A percentile compares a stretch with the other conserved stretches of the same genome.
Conservation (phyloP, 192 early-diverging fungal genomes). For the Entophlyctis luteolus region DNA sequence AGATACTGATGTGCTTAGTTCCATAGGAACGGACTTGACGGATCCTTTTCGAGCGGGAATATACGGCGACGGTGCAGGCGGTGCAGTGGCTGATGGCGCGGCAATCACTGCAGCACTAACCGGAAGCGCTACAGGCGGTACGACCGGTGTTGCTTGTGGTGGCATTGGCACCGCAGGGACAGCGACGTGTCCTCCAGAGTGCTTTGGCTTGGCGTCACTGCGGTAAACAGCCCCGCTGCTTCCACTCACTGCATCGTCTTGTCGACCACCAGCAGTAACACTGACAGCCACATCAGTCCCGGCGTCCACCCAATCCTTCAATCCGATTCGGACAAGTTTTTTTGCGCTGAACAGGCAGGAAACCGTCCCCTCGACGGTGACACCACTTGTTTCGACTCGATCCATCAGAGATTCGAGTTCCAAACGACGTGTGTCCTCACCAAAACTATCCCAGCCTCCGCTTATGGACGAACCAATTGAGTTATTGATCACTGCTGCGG, state of each 20-base stretch:
- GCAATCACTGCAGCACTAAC: not conserved
- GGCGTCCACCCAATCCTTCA: constrained; percentile 16
- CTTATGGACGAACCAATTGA: not conserved
- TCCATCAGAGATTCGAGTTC: constrained; percentile 13
- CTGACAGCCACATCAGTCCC: constrained; percentile 1
- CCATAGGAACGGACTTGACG: not conserved
- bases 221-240: not conserved
- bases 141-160: not conserved
- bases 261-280: not conserved
- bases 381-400: constrained; percentile 3
- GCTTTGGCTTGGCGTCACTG: not conserved
- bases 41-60: not conserved
- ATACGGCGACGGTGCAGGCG: not conserved
- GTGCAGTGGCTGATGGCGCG: not conserved
- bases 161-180: not conserved
- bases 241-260: not conserved
- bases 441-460: not conserved
- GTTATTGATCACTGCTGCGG: too few species aligned
- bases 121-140: not conserved
- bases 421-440: not conserved
- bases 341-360: constrained; percentile 13
- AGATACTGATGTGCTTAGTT: not conserved
- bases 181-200: too few species aligned
- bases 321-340: constrained; percentile 13
- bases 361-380: not conserved